Percentiles rank a stretch among this genome's conserved stretches.
Conservation (phyloP, 192 early-diverging fungal species). For the Coemansia reversa region DNA sequence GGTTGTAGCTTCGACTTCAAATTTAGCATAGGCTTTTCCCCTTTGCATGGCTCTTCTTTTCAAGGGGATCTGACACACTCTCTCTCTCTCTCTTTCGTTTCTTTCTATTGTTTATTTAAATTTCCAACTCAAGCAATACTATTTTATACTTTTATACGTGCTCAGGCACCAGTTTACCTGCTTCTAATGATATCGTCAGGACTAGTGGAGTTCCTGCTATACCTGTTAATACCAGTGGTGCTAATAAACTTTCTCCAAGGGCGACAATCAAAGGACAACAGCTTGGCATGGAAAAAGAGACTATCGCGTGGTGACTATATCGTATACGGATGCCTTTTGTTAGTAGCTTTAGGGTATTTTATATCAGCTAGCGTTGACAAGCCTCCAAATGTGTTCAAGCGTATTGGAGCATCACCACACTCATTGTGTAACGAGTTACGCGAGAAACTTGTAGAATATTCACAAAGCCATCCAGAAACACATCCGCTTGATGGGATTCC, state of each 20-base stretch:
- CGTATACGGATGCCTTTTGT: conserved; percentile 21
- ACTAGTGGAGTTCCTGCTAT: conserved; percentile 37
- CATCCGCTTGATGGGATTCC: conserved; percentile 26
- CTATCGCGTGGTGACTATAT: conserved; percentile 26
- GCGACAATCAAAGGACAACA: conserved; percentile 23
- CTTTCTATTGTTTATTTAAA: background rate
- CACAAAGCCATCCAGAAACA: conserved; percentile 7
- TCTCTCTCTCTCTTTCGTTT: conserved; percentile 10
- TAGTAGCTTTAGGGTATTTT: conserved; percentile 21
- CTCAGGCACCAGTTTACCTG: background rate
- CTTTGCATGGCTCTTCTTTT: background rate
- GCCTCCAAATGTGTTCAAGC: conserved; percentile 43
- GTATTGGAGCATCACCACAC: conserved; percentile 13
- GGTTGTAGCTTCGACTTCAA: too few relatives aligned
- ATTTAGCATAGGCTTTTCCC: too few relatives aligned
- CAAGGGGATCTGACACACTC: background rate
- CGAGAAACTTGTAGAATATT: conserved; percentile 17
- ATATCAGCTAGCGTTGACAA: conserved; percentile 10
- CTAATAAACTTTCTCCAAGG: conserved; percentile 32
- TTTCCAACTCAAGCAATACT: background rate
- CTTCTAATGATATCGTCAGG: conserved; percentile 31
- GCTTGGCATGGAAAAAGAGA: conserved; percentile 15
- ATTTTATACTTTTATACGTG: too few relatives aligned
- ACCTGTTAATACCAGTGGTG: conserved; percentile 37
- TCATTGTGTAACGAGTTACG: conserved; percentile 29